Conservation (phyloP, 2,329 filamentous ascomycete genomes). For the Fusarium nelsonii region DNA sequence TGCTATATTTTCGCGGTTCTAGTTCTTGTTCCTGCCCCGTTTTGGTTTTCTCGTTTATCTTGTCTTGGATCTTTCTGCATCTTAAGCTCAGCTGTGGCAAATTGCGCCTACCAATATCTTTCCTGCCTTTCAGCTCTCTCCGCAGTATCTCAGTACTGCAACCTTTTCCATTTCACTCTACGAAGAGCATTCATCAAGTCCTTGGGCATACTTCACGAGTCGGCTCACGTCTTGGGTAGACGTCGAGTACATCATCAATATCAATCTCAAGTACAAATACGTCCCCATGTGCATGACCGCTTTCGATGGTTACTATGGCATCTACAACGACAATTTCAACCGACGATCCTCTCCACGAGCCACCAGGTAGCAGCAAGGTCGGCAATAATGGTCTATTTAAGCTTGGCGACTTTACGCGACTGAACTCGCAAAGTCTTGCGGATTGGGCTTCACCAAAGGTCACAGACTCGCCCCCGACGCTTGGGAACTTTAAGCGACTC, state of each 20-base stretch:
- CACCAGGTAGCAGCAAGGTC: conserved; percentile 26
- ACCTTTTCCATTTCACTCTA: background rate
- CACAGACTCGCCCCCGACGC: conserved; percentile 1
- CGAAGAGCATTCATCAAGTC: background rate
- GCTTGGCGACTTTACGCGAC: conserved; percentile 34
- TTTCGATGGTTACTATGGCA: conserved; percentile 27
- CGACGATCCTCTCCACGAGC: conserved; percentile 35
- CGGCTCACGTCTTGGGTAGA: conserved; percentile 8
- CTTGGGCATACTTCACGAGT: background rate
- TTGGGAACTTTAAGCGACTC: conserved; percentile 38
- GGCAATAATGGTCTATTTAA: conserved; percentile 10
- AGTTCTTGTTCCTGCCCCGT: background rate
- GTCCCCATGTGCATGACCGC: conserved; percentile 22
- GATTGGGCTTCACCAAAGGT: conserved; percentile 22
- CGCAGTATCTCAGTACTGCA: background rate
- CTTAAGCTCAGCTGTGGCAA: conserved; percentile 19
- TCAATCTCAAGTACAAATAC: background rate
- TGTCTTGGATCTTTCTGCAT: conserved; percentile 2
- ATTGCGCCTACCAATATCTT: conserved; percentile 4
- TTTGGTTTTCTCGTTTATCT: background rate
- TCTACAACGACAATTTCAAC: conserved; percentile 18
- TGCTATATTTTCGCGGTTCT: background rate
- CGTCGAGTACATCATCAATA: conserved; percentile 7
- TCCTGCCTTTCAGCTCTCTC: background rate
- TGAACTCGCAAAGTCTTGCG: conserved; percentile 14